phyloP scores from a whole-genome alignment of 345 rosid species.

The Conringia planisiliqua region DNA sequence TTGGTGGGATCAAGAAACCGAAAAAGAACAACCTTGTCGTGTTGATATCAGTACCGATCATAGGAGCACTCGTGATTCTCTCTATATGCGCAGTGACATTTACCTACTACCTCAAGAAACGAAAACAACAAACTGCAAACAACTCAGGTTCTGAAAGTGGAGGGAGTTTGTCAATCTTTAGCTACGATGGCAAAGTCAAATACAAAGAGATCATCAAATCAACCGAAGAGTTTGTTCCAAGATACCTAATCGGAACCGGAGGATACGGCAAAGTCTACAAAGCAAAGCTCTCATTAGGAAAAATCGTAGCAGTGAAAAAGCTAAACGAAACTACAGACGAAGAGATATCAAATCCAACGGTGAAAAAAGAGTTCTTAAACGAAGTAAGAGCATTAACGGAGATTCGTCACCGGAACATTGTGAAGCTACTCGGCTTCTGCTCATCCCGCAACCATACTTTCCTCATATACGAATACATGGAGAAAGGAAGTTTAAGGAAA shows the following conservation, averaged over 20 bases:
- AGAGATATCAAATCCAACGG: no score
- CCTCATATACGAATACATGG: no score
- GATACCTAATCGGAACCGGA: conserved; percentile 5
- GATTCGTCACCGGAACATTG: no score
- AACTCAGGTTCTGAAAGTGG: background rate
- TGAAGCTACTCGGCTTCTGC: no score
- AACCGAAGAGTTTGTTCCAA: background rate
- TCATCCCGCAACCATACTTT: no score
- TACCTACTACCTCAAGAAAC: background rate
- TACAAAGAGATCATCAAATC: conserved; percentile 33
- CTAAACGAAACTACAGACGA: no score
- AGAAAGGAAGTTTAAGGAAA: no score
- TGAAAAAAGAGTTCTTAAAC: no score
- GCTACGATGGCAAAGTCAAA: conserved; percentile 7
- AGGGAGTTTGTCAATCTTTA: conserved; percentile 13
- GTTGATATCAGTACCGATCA: background rate
- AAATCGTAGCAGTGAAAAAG: no score
- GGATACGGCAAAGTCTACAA: background rate
- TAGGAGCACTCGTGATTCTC: conserved; percentile 11
- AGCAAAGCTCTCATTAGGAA: no score
- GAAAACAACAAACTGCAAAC: no score
- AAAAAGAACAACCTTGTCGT: background rate
- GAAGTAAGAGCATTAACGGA: no score
- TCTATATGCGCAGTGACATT: background rate
- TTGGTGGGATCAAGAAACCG: background rate